Evolutionary conservation across 768 basidiomycete species (phyloP), one percentile per base, ranked within the genome.

Genomic region (Podaxis sp.): DNA sequence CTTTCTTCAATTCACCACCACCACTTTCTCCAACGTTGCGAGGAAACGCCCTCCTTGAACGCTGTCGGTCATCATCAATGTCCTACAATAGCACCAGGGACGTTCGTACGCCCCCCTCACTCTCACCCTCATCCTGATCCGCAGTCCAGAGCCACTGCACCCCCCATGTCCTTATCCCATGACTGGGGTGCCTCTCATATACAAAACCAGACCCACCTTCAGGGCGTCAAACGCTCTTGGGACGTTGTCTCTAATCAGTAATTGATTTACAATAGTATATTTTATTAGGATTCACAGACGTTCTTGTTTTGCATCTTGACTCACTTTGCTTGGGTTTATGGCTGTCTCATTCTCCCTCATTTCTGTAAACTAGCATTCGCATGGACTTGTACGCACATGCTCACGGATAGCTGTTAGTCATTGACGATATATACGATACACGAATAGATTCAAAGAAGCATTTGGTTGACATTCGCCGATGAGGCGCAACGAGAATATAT

Each of bases 301-400:
- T 56, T 25, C 13, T 12, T 51, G 4, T 50, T 55, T 38, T 55
- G 37, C 17, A 54, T 55, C 22, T 59, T 27, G 37, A 12, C 33
- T 52, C 41, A 17, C 19, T 24, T 7, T 59, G 49, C 22, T 59
- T 59, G 57, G 57, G 57, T 59, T 59, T 51, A 37, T 59, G 33
- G 47, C 37, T 41, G 50, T 41, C 49, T 50, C 49, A 12, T 55
- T 38, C 19, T 19, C 4, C n/a, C 13, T 37, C 54, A 36, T 49
- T 57, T 43, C 9, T 57, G 57, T 57, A 57, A 19, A 52, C n/a
- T 60, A 60, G 51, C 46, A 40, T 19, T 27, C 37, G 38, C 49
- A 52, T 52, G 58, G 47, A 59, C 58, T 60, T 60, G 22, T 51
- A 41, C 24, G 59, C 51, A 52, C 59, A 41, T 52, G 50, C 58